Evolutionary conservation across 805 yeast species (phyloP).

Genomic region (Barnettozyma populi): DNA sequence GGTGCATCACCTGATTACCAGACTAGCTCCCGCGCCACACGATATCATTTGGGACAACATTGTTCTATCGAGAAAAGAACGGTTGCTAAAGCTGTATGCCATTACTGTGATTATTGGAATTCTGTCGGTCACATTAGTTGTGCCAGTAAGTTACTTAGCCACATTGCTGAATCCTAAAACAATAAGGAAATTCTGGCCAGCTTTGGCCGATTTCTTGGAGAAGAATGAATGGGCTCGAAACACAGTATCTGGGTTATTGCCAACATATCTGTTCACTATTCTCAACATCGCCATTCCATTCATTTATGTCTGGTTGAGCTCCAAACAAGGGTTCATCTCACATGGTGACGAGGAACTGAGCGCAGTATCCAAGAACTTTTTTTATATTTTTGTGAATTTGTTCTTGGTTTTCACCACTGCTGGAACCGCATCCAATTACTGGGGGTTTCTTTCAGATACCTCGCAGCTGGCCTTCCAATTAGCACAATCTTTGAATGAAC

Average conservation of each 20-base stretch:
- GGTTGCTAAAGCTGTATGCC: constrained; percentile 56
- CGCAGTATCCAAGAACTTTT: constrained; percentile 86
- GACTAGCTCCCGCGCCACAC: constrained; percentile 92
- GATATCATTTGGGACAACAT: constrained; percentile 92
- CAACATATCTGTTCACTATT: constrained; percentile 85
- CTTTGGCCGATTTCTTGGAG: constrained; percentile 61
- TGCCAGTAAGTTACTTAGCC: constrained; percentile 83
- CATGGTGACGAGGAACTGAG: constrained; percentile 91
- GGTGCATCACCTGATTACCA: constrained; percentile 74
- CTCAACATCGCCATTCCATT: constrained; percentile 82
- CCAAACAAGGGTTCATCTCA: constrained; percentile 83
- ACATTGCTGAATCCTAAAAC: constrained; percentile 74
- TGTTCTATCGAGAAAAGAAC: constrained; percentile 69
- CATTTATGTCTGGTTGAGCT: constrained; percentile 76
- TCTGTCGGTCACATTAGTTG: constrained; percentile 64
- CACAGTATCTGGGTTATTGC: constrained; percentile 81
- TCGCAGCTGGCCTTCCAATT: constrained; percentile 81
- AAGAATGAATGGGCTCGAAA: constrained; percentile 67
- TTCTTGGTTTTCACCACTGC: constrained; percentile 91
- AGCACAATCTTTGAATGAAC: constrained; percentile 73
- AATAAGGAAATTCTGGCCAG: constrained; percentile 78
- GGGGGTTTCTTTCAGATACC: constrained; percentile 82
- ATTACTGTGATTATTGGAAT: constrained; percentile 66
- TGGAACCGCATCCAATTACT: constrained; percentile 79
- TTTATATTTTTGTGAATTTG: constrained; percentile 89